These are phyloP conservation scores for Mycoemilia scoparia DNA, from an alignment of 192 early-diverging fungal genomes.

Conservation along the genomic window DNA sequence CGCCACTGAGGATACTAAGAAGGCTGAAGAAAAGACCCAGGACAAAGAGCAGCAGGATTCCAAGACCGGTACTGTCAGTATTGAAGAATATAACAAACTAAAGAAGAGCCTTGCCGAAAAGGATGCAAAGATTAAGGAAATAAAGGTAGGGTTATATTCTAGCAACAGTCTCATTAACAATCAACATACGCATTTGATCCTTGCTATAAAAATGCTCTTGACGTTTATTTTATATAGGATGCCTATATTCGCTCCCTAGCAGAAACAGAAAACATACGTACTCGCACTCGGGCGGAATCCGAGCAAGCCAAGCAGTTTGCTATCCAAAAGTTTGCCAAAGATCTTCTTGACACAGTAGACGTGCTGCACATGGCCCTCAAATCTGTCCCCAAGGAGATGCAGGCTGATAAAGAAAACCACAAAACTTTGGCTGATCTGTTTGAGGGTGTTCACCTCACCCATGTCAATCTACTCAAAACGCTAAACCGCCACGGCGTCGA, in stretches of 20 bases:
- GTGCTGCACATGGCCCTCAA: constrained; percentile 76
- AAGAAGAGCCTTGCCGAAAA: constrained; percentile 16
- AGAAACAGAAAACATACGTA: constrained; percentile 90
- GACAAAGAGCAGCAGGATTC: constrained; percentile 1
- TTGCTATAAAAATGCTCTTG: neutral
- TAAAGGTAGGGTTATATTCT: constrained; percentile 5
- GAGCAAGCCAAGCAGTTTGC: constrained; percentile 66
- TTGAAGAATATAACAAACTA: constrained; percentile 14
- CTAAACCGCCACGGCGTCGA: constrained; percentile 79
- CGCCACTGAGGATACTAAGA: constrained; percentile 1
- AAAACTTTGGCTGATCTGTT: constrained; percentile 60
- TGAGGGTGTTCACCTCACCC: constrained; percentile 79
- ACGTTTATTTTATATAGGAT: constrained; percentile 44
- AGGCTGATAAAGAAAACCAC: constrained; percentile 30
- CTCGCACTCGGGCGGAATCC: constrained; percentile 71
- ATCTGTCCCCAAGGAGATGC: constrained; percentile 57
- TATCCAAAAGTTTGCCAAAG: constrained; percentile 97
- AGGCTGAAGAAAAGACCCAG: constrained; percentile 2
- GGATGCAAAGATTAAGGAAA: constrained; percentile 30
- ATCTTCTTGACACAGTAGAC: constrained; percentile 82
- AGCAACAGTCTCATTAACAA: neutral
- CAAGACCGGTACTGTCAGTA: neutral
- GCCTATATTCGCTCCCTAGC: constrained; percentile 81
- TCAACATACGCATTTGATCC: neutral
- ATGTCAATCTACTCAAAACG: constrained; percentile 62